Percentiles rank a stretch among this genome's conserved stretches.
Conservation (phyloP, 371 early-diverging fungal genomes). For the Coelomomyces lativittatus region DNA sequence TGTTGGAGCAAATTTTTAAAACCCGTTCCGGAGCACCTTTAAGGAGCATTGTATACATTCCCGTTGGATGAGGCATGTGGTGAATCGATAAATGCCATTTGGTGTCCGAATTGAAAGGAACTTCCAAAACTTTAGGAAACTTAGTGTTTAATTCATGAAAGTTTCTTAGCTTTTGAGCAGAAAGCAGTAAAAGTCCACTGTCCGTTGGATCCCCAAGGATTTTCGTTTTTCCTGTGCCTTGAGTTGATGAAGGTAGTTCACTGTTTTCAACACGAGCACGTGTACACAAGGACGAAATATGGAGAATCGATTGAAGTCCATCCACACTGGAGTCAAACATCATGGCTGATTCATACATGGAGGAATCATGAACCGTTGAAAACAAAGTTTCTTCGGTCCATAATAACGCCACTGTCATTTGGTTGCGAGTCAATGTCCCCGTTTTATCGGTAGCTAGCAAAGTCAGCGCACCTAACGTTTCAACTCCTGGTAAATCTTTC, state of each 20-base stretch:
- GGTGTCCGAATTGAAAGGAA: conserved; percentile 86
- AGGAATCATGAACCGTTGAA: background rate
- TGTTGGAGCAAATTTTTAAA: conserved; percentile 49
- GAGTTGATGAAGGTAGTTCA: conserved; percentile 69
- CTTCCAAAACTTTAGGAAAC: conserved; percentile 75
- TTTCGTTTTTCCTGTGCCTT: conserved; percentile 48
- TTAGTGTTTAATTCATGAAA: conserved; percentile 41
- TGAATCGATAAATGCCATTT: conserved; percentile 86
- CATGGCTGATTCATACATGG: background rate
- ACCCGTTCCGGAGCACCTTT: conserved; percentile 92
- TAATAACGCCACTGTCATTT: conserved; percentile 76
- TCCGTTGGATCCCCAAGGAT: conserved; percentile 83
- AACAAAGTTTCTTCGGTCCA: conserved; percentile 55
- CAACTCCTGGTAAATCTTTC: conserved; percentile 83
- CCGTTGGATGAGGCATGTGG: conserved; percentile 41
- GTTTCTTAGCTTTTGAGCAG: conserved; percentile 36
- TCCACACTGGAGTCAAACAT: background rate
- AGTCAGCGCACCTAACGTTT: conserved; percentile 86
- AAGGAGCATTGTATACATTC: conserved; percentile 52
- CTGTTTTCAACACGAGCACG: conserved; percentile 68
- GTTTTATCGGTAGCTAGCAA: conserved; percentile 87
- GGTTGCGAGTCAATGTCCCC: conserved; percentile 83
- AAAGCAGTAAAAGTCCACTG: conserved; percentile 64
- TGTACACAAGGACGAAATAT: conserved; percentile 55
- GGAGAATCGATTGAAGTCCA: conserved; percentile 40